Conservation (phyloP, 2,329 filamentous ascomycete species). For the Tolypocladium cylindrosporum region DNA sequence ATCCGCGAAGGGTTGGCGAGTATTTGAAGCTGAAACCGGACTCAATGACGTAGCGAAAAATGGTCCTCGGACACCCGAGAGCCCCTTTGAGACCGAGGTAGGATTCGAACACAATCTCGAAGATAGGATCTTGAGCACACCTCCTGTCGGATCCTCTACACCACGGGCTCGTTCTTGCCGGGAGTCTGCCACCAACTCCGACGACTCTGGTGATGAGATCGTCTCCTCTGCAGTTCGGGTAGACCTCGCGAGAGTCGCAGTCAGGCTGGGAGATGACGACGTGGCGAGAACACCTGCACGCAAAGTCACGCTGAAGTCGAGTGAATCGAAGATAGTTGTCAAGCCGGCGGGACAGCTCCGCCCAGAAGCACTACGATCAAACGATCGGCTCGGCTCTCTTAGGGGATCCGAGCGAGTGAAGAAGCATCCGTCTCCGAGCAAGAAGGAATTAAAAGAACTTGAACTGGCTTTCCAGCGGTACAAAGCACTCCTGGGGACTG, state of each 20-base stretch:
- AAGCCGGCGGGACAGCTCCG: slow-evolving; percentile 1
- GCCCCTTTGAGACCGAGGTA: slow-evolving; percentile 22
- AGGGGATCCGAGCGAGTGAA: slow-evolving; percentile 17
- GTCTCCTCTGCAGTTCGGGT: slow-evolving; percentile 2
- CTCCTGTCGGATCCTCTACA: slow-evolving; percentile 27
- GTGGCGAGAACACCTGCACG: background rate
- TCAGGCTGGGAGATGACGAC: slow-evolving; percentile 4
- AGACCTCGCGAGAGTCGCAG: slow-evolving; percentile 5
- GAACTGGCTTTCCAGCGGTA: slow-evolving; percentile 24
- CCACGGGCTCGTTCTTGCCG: slow-evolving; percentile 18
- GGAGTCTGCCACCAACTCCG: slow-evolving; percentile 5
- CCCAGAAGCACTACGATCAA: background rate
- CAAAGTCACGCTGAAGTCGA: slow-evolving; percentile 1
- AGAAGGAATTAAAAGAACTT: slow-evolving; percentile 27
- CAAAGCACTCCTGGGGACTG: slow-evolving; percentile 9
- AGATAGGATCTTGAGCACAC: slow-evolving; percentile 24
- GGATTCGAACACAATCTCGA: slow-evolving; percentile 27
- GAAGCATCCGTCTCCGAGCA: slow-evolving; percentile 36
- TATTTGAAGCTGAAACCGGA: background rate
- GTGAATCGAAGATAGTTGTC: background rate
- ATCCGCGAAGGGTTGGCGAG: background rate
- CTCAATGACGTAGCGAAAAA: background rate
- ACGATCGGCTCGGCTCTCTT: background rate
- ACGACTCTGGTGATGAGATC: background rate
- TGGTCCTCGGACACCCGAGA: slow-evolving; percentile 3